Evolutionary conservation across 257 asterid species (phyloP).

Genomic region (Solanum medicagineum): DNA sequence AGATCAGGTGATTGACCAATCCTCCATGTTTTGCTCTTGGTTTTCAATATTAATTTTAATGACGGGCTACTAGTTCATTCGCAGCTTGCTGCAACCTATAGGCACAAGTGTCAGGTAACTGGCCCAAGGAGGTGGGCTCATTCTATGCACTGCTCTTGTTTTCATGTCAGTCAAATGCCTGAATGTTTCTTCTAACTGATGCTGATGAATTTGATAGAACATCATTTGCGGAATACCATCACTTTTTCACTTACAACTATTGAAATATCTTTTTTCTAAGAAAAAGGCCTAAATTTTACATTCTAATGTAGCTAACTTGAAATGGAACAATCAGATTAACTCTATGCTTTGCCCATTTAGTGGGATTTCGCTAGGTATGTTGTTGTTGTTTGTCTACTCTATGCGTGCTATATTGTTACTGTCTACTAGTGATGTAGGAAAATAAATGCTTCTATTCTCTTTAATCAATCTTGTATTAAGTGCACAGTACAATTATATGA

Average conservation of each 20-base stretch:
- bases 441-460: background rate
- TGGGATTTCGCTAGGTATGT: no score
- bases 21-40: background rate
- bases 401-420: background rate
- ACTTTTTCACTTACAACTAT: background rate
- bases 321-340: background rate
- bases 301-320: background rate
- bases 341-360: background rate
- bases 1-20: conserved; percentile 33
- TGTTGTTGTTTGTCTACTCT: background rate
- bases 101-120: background rate
- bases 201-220: background rate
- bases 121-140: background rate
- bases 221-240: background rate
- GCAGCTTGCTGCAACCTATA: background rate
- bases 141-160: background rate
- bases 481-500: background rate
- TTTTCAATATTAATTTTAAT: background rate
- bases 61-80: background rate
- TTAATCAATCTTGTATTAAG: background rate
- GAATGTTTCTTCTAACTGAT: background rate
- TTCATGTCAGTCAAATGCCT: background rate
- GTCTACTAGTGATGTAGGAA: background rate
- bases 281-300: background rate
- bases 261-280: background rate